These are phyloP conservation scores for Raffaelea albimanens DNA, from an alignment of 2,329 filamentous ascomycete genomes.

Conservation along the genomic window DNA sequence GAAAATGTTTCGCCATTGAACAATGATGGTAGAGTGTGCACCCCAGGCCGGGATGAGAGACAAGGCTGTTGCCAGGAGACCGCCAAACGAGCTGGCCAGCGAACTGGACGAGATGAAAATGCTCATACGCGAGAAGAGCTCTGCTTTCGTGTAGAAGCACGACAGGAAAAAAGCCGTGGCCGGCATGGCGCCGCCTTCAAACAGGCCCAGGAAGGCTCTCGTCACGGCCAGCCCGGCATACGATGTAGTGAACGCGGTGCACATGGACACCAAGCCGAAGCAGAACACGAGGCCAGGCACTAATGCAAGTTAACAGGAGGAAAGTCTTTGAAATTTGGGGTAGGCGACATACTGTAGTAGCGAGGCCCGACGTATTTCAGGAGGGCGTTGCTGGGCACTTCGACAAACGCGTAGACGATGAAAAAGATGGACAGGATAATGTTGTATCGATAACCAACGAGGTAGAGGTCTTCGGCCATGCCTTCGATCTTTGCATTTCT, in stretches of 20 bases:
- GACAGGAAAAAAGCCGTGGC: slow-evolving; percentile 47
- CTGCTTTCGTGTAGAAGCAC: slow-evolving; percentile 46
- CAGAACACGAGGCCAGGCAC: slow-evolving; percentile 32
- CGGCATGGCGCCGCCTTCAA: slow-evolving; percentile 49
- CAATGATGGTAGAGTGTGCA: slow-evolving; percentile 27
- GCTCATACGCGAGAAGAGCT: slow-evolving; percentile 45
- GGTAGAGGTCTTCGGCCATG: not conserved
- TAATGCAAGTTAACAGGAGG: not conserved
- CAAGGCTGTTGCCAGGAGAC: slow-evolving; percentile 43
- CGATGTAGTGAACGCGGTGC: slow-evolving; percentile 40
- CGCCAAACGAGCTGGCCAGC: slow-evolving; percentile 40
- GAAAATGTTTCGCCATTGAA: slow-evolving; percentile 50
- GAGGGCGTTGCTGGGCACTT: slow-evolving; percentile 45
- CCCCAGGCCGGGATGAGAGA: slow-evolving; percentile 44
- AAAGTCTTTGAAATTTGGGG: not conserved
- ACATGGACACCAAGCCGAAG: slow-evolving; percentile 46
- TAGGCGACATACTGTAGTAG: slow-evolving; percentile 37
- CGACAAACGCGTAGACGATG: slow-evolving; percentile 44
- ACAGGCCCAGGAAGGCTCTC: slow-evolving; percentile 40
- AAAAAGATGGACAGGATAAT: slow-evolving; percentile 50
- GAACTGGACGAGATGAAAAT: slow-evolving; percentile 48
- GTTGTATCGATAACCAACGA: slow-evolving; percentile 34
- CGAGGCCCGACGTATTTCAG: slow-evolving; percentile 44
- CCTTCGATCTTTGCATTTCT: slow-evolving; percentile 2
- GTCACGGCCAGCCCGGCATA: slow-evolving; percentile 36